phyloP scores from a whole-genome alignment of 192 early-diverging fungal genomes.

The Coemansia sp. region DNA sequence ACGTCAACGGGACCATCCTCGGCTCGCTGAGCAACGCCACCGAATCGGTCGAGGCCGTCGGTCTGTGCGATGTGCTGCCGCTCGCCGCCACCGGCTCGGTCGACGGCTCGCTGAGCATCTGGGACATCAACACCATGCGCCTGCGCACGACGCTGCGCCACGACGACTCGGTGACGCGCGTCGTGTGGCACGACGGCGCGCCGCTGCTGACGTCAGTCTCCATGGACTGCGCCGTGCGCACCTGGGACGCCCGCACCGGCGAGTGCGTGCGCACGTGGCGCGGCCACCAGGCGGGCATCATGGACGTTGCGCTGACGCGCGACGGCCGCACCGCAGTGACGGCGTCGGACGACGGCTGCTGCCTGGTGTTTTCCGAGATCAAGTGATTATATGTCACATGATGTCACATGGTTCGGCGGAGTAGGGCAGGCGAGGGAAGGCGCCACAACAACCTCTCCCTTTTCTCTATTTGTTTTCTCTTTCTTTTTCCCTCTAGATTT shows the following conservation, averaged over 20 bases:
- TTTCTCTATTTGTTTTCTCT: too few relatives aligned
- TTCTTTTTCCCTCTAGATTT: background rate
- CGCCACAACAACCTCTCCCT: too few relatives aligned
- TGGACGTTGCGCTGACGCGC: slow-evolving; percentile 77
- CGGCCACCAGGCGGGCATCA: slow-evolving; percentile 88
- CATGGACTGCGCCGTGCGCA: slow-evolving; percentile 75
- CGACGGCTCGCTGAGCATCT: slow-evolving; percentile 88
- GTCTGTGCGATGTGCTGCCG: slow-evolving; percentile 69
- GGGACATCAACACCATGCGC: slow-evolving; percentile 87
- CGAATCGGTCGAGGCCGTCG: slow-evolving; percentile 87
- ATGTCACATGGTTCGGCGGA: too few relatives aligned
- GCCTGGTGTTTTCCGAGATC: slow-evolving; percentile 64
- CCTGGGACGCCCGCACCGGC: slow-evolving; percentile 94
- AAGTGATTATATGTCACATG: too few relatives aligned
- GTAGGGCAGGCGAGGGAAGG: too few relatives aligned
- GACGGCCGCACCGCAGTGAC: slow-evolving; percentile 78
- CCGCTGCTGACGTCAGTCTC: slow-evolving; percentile 78
- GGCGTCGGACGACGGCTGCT: slow-evolving; percentile 83
- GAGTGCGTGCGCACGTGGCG: slow-evolving; percentile 69
- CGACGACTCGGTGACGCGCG: slow-evolving; percentile 83
- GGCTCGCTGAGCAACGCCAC: slow-evolving; percentile 79
- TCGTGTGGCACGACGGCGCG: slow-evolving; percentile 68
- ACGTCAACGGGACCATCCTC: slow-evolving; percentile 80
- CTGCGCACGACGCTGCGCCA: slow-evolving; percentile 83
- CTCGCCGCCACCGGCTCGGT: slow-evolving; percentile 85